Conservation (phyloP, 192 early-diverging fungal genomes). For the Coemansia sp. region DNA sequence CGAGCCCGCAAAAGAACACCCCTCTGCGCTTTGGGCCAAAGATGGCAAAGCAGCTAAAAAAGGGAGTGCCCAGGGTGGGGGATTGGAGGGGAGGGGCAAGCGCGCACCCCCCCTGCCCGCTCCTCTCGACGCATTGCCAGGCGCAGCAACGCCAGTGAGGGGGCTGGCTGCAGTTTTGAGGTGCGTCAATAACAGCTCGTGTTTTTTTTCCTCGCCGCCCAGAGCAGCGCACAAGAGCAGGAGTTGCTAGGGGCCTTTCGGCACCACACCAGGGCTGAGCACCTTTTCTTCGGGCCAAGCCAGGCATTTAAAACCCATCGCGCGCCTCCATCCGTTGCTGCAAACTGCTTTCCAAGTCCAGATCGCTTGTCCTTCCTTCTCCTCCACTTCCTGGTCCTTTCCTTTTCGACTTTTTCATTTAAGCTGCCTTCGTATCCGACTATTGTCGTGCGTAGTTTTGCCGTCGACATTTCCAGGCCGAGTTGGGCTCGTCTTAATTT, state of each 20-base stretch:
- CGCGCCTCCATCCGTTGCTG: slow-evolving; percentile 9
- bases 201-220: slow-evolving; percentile 4
- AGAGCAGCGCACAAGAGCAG: not conserved
- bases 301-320: slow-evolving; percentile 1
- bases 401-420: not conserved
- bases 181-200: slow-evolving; percentile 25
- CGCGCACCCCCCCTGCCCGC: slow-evolving; percentile 9
- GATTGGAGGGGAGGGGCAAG: not conserved
- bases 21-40: slow-evolving; percentile 4
- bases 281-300: not conserved
- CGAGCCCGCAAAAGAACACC: slow-evolving; percentile 1
- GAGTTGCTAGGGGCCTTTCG: not conserved
- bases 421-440: not conserved
- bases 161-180: slow-evolving; percentile 15
- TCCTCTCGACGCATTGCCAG: slow-evolving; percentile 6
- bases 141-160: slow-evolving; percentile 10
- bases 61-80: not conserved
- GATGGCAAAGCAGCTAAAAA: not conserved
- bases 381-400: not conserved
- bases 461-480: not conserved
- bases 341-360: not conserved
- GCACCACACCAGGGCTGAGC: not conserved
- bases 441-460: not conserved
- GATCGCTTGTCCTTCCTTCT: not conserved
- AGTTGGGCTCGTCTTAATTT: not conserved